Base-by-base conservation (phyloP, 2,329 filamentous ascomycete genomes). In the Penicillium verrucosum region DNA sequence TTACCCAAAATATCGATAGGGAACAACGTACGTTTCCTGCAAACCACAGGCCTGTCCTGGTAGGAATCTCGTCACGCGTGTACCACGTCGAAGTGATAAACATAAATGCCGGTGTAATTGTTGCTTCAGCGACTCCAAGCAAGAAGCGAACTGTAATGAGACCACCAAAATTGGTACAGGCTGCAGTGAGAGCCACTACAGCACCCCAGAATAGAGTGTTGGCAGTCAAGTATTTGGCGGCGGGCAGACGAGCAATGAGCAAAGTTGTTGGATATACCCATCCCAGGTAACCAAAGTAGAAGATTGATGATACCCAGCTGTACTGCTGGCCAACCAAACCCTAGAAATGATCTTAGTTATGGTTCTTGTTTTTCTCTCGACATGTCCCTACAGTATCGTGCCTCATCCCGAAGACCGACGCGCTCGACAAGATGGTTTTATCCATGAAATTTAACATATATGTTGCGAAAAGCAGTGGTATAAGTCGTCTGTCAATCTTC, bases 371-470 rank as follows among this genome's bases (percentile, higher is more conserved):
- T 23, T 23, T 25, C 29, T 40, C 16, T 14, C 6, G 16, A 5
- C 18, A 23, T n/a, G 16, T 50, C 38, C 54, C 30, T 46, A 70
- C 67, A 6, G 66, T 70, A 61, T 84, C 82, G 1, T 81, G 70
- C 6, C 73, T 71, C n/a, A 84, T 65, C 0, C 81, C 82, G 60
- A 85, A 85, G 0, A 85, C 81, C 4, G 81, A 75, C 0, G 83
- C 82, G 57, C 78, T 82, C 0, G 81, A 82, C 1, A 84, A 66
- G 54, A 82, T 82, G 0, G 79, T 79, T 65, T 86, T 86, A 68
- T 86, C 84, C 76, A 86, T 83, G 56, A 85, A 85, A 63, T 84
- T 83, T 59, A 86, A 68, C 72, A 81, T 80, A 64, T 86, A 86
- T 0, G 80, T 84, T 41, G 80, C 61, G 58, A 85, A 85, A 10